A percentile compares a stretch with the other conserved stretches of the same genome.
These are phyloP conservation scores for Zasmidium citrigriseum DNA, from an alignment of 2,329 filamentous ascomycete species.

Conservation along the genomic window DNA sequence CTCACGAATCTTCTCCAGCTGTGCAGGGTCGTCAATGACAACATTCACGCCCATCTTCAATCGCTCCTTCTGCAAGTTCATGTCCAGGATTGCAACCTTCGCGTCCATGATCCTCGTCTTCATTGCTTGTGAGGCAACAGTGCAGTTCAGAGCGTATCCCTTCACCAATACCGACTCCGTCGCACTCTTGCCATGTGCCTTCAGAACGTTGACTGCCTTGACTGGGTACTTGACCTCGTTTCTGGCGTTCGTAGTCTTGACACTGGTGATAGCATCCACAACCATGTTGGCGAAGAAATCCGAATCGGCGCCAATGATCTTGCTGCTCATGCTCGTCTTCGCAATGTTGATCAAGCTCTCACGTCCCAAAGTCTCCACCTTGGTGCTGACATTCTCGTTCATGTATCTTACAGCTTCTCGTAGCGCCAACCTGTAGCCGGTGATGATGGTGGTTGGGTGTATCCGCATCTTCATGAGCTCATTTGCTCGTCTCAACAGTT, in stretches of 20 bases:
- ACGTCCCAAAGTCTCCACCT: conserved; percentile 86
- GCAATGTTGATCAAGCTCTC: conserved; percentile 93
- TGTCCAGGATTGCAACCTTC: conserved; percentile 95
- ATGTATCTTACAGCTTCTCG: conserved; percentile 98
- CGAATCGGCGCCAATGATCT: conserved; percentile 93
- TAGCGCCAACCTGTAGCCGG: conserved; percentile 91
- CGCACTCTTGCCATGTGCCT: conserved; percentile 92
- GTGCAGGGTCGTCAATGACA: conserved; percentile 94
- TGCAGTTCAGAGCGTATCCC: conserved; percentile 98
- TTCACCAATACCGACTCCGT: conserved; percentile 88
- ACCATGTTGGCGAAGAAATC: conserved; percentile 98
- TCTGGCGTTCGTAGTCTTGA: conserved; percentile 89
- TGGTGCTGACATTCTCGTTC: conserved; percentile 96
- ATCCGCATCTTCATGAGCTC: conserved; percentile 99
- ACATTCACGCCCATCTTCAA: conserved; percentile 99
- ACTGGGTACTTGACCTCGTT: conserved; percentile 94
- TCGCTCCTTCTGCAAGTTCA: conserved; percentile 97
- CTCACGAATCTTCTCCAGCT: conserved; percentile 94
- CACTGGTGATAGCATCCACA: conserved; percentile 91
- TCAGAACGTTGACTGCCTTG: conserved; percentile 98
- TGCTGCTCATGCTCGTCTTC: conserved; percentile 98
- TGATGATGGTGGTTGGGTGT: conserved; percentile 99
- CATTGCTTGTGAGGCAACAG: conserved; percentile 97
- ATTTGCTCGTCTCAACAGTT: conserved; percentile 90
- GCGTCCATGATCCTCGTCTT: conserved; percentile 87